Base-by-base conservation (phyloP, 1,284 basidiomycete species). In the Trichosporon inkin region DNA sequence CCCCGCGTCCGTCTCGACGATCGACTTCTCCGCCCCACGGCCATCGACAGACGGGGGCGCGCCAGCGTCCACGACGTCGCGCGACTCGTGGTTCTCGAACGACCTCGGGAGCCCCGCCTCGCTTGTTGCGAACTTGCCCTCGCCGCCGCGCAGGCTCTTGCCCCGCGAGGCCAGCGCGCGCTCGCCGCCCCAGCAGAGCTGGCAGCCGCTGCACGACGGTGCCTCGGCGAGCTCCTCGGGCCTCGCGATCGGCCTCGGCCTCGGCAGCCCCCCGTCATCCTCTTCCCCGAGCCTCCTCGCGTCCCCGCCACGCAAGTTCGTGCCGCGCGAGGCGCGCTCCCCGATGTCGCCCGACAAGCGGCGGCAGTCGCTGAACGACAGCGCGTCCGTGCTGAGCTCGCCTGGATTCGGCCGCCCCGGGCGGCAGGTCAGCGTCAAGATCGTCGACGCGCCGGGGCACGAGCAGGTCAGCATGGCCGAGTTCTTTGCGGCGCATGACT, bases 391-490 rank as follows among this genome's bases (percentile, higher is more conserved):
- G 5, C 44, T 44, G 7, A n/a, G 14, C 24, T 32, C 44, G 10
- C 44, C 44, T 6, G 44, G 44, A 1, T 28, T 49, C 22, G 44
- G 24, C 10, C 22, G 44, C 5, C 44, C 44, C 2, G 44, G 44
- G 6, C 44, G 44, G 16, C 44, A 49, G 22, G 44, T 49, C 24
- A 32, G 24, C 24, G 44, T 49, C 24, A 49, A 49, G 44, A 49
- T 49, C 44, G 44, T 49, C 16, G 44, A 49, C 24, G 44, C 44
- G 16, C 44, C 44, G 6, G 44, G 44, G 2, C 44, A 49, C 44
- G 44, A 49, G 16, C 44, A 22, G 44, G 16, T 49, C 44, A 49
- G 44, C 44, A 32, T 49, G 11, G 44, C 24, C 16, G 44, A 49
- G 44, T 49, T 49, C 44, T 49, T 49, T 14, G 44, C 44, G 3